These are phyloP conservation scores for sorghum (Sorghum bicolor) DNA, from an alignment of 176 grass and related monocot species.

Conservation along the genomic window DNA sequence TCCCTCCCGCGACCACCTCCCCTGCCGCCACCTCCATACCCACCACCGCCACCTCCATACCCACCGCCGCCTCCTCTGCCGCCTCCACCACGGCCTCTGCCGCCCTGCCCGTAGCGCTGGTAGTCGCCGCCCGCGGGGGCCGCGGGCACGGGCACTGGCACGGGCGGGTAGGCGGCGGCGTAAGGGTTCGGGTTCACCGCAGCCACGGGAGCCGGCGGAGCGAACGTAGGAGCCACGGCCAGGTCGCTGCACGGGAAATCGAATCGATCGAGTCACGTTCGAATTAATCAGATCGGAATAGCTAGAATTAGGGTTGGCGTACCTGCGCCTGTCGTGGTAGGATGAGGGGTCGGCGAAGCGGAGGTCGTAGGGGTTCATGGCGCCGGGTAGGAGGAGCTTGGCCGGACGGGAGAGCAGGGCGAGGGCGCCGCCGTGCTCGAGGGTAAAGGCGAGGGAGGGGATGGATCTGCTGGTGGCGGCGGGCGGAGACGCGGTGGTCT, in stretches of 20 bases:
- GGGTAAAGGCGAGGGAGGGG: neutral
- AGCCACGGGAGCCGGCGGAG: constrained; percentile 20
- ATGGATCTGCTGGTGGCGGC: constrained; percentile 37
- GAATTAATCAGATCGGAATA: neutral
- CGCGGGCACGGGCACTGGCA: neutral
- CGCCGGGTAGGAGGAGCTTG: neutral
- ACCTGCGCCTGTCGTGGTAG: constrained; percentile 93
- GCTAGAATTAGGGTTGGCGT: constrained; percentile 9
- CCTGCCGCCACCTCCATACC: constrained; percentile 36
- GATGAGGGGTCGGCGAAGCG: constrained; percentile 86
- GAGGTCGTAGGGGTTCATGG: constrained; percentile 77
- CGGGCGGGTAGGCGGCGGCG: constrained; percentile 13
- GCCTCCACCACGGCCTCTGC: constrained; percentile 28
- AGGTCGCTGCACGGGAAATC: constrained; percentile 28
- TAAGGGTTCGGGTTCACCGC: constrained; percentile 39
- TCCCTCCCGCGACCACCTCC: constrained; percentile 58
- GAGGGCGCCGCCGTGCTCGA: constrained; percentile 21
- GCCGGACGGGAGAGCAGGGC: neutral
- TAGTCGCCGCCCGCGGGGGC: constrained; percentile 25
- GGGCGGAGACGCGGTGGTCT: constrained; percentile 17
- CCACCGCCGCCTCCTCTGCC: constrained; percentile 21
- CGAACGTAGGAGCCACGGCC: constrained; percentile 11
- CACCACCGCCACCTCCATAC: constrained; percentile 27
- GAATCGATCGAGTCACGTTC: neutral
- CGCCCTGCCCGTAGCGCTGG: constrained; percentile 37